Evolutionary conservation across 768 basidiomycete species (phyloP).

Genomic region (Rhodocollybia butyracea): DNA sequence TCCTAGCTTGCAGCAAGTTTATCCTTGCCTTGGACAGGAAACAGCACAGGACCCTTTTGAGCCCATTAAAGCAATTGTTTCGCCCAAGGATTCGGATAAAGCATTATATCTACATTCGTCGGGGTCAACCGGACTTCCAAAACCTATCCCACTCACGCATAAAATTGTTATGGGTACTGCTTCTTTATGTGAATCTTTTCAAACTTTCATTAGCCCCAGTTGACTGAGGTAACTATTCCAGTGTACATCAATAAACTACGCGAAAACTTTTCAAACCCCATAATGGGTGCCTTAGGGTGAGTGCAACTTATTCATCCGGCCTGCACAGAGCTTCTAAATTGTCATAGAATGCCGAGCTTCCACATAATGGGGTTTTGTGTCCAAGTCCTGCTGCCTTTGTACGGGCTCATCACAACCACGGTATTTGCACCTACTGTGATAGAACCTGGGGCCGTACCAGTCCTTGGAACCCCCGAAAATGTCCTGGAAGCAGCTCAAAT

Average conservation of each 20-base stretch:
- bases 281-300: slow-evolving; percentile 9
- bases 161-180: slow-evolving; percentile 16
- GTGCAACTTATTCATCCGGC: too few species aligned
- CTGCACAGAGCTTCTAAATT: too few species aligned
- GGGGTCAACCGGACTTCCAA: slow-evolving; percentile 28
- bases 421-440: slow-evolving; percentile 22
- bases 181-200: slow-evolving; percentile 15
- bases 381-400: slow-evolving; percentile 15
- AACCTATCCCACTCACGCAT: slow-evolving; percentile 22
- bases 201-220: not conserved
- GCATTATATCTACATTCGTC: slow-evolving; percentile 28
- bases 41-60: slow-evolving; percentile 6
- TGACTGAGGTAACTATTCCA: not conserved
- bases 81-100: slow-evolving; percentile 10
- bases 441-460: slow-evolving; percentile 14
- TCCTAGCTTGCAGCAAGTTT: slow-evolving; percentile 16
- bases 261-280: not conserved
- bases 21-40: slow-evolving; percentile 26
- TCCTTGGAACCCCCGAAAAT: slow-evolving; percentile 18
- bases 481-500: slow-evolving; percentile 15
- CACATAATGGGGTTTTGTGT: slow-evolving; percentile 16
- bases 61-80: slow-evolving; percentile 8
- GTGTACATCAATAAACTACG: not conserved
- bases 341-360: slow-evolving; percentile 22
- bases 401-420: slow-evolving; percentile 12